These are phyloP conservation scores for Gardenia jasminoides DNA, from an alignment of 257 asterid species.

Conservation along the genomic window DNA sequence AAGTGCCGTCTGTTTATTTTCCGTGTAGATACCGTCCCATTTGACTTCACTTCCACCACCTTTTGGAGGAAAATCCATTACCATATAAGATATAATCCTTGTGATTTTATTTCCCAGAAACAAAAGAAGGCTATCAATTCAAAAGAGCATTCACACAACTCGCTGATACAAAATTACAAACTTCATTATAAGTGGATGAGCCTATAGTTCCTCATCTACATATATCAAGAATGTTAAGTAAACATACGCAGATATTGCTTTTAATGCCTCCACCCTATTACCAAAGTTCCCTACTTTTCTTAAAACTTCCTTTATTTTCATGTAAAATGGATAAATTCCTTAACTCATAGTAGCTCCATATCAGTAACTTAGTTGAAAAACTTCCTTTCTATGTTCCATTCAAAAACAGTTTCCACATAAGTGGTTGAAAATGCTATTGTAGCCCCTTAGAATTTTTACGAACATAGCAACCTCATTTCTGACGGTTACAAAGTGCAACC, in stretches of 20 bases:
- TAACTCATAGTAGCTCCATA: no score
- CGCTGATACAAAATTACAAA: not conserved
- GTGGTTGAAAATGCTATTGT: not conserved
- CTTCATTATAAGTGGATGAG: not conserved
- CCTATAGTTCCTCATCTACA: not conserved
- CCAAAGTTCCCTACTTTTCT: not conserved
- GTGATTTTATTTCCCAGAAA: not conserved
- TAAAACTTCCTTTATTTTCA: not conserved
- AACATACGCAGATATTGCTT: not conserved
- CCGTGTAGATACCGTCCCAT: slow-evolving; percentile 79
- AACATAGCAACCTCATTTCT: not conserved
- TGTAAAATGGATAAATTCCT: not conserved
- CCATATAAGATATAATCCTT: not conserved
- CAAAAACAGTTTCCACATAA: not conserved
- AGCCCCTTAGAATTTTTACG: not conserved
- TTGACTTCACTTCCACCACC: slow-evolving; percentile 91
- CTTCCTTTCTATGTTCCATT: no score
- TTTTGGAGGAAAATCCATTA: slow-evolving; percentile 30
- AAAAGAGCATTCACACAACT: not conserved
- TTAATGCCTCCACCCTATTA: not conserved
- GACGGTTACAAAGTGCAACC: not conserved
- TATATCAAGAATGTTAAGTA: not conserved
- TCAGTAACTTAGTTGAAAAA: no score
- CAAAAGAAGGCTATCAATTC: not conserved
- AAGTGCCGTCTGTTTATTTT: slow-evolving; percentile 80